Conservation (phyloP, 139 green algal species). For the Edaphochlamys debaryana region DNA sequence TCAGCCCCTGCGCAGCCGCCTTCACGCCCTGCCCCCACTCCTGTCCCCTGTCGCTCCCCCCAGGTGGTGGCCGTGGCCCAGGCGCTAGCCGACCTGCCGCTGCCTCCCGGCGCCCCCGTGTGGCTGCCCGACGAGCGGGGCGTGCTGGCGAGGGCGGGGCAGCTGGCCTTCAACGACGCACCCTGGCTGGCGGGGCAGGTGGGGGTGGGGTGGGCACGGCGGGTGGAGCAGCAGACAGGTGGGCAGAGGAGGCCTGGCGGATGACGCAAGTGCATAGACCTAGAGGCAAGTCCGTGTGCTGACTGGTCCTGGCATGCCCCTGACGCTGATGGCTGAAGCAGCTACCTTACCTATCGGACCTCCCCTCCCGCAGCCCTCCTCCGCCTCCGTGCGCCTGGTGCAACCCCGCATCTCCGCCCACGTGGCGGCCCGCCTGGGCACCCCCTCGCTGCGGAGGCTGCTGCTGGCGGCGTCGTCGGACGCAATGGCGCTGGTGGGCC, state of each 20-base stretch:
- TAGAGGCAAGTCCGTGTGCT: too few species aligned
- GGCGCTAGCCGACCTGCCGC: conserved; percentile 48
- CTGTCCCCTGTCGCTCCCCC: too few species aligned
- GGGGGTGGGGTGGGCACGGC: not conserved
- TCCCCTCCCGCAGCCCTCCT: not conserved
- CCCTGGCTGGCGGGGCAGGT: conserved; percentile 68
- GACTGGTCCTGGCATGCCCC: too few species aligned
- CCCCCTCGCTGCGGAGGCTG: conserved; percentile 66
- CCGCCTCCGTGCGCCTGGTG: conserved; percentile 45
- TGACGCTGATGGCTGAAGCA: too few species aligned
- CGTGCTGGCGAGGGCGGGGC: conserved; percentile 52
- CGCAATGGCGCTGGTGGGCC: conserved; percentile 62
- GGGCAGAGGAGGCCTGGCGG: too few species aligned
- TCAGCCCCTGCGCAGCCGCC: too few species aligned
- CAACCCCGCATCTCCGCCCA: conserved; percentile 66
- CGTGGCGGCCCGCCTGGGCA: conserved; percentile 60
- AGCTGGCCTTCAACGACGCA: conserved; percentile 84
- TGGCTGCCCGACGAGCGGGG: conserved; percentile 70
- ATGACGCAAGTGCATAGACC: too few species aligned
- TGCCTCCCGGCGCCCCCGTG: conserved; percentile 36
- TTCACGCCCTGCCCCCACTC: too few species aligned
- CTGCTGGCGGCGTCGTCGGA: conserved; percentile 70
- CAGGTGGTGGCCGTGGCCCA: too few species aligned
- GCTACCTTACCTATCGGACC: too few species aligned
- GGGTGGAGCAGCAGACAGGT: too few species aligned